Evolutionary conservation across 140 eudicot species (phyloP), one percentile per base, ranked within the genome.

Genomic region (Bidens hawaiensis): DNA sequence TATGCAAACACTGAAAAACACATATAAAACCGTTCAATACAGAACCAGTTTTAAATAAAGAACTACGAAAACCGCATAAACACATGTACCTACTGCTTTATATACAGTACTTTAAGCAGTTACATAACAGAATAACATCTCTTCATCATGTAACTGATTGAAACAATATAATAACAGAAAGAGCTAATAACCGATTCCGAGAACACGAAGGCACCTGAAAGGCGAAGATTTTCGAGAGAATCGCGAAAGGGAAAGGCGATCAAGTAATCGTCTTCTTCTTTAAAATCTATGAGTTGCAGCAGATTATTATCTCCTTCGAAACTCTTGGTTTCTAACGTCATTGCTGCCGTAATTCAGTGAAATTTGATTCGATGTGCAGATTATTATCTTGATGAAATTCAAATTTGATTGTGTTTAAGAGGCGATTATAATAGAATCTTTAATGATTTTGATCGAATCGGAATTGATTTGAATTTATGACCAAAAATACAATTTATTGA

Each of bases 181-280:
- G n/a, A 46, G 52, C 23, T 4, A 4, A 13, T 0, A 14, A 18
- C 0, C 7, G n/a, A n/a, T n/a, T n/a, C n/a, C n/a, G n/a, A 8
- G 18, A 71, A 42, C 7, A 31, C 16, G 27, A 52, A 25, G 36
- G 31, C 27, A 80, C 85, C 82, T 59, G 86, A 81, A 34, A 81
- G 82, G 16, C 79, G 77, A 72, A 81, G 62, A 73, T 80, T 82
- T 68, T 72, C 69, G 9, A 76, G 80, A 52, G 77, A 68, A 68
- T 76, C 74, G n/a, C 77, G 81, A 53, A 72, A 76, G 10, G 82
- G 82, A 46, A 23, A 52, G 11, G 63, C 77, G 49, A 81, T 74
- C 16, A 81, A 76, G 46, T 30, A 64, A 69, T 81, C 86, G 43
- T 81, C 86, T 71, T 81, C 86, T 40, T 61, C 48, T 9, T 65